Percentiles rank a stretch among this genome's conserved stretches.
Conservation (phyloP, 768 basidiomycete genomes). For the Cubamyces lactineus region DNA sequence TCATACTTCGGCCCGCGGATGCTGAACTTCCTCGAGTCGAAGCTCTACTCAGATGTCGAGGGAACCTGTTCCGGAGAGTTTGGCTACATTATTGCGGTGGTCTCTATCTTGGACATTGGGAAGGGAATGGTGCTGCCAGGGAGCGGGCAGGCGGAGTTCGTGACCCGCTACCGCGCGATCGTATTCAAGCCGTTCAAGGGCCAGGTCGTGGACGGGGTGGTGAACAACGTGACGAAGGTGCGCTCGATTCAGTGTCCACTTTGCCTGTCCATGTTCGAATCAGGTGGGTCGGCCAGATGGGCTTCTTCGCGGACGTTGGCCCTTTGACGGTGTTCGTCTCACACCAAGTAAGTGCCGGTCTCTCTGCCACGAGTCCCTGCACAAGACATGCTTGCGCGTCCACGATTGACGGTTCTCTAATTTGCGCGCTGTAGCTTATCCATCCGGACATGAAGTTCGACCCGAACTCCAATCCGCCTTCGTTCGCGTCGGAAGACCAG, state of each 20-base stretch:
- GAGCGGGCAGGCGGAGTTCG: conserved; percentile 95
- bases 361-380: background rate
- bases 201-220: conserved; percentile 96
- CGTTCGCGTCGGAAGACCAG: conserved; percentile 90
- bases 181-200: conserved; percentile 99
- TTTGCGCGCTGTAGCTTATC: conserved; percentile 62
- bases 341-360: conserved; percentile 69
- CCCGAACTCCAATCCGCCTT: conserved; percentile 96
- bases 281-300: conserved; percentile 68
- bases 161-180: conserved; percentile 92
- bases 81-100: conserved; percentile 92
- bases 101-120: conserved; percentile 88
- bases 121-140: conserved; percentile 91
- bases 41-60: conserved; percentile 95
- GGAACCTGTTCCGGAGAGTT: conserved; percentile 96
- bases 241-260: conserved; percentile 26
- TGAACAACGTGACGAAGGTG: conserved; percentile 95
- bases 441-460: conserved; percentile 95
- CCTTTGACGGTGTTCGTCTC: conserved; percentile 95
- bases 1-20: conserved; percentile 98
- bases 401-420: background rate
- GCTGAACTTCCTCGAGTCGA: conserved; percentile 89
- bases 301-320: conserved; percentile 96
- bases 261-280: background rate
- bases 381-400: background rate